Conservation (phyloP, 192 early-diverging fungal genomes). For the Jimgerdemannia lactiflua region DNA sequence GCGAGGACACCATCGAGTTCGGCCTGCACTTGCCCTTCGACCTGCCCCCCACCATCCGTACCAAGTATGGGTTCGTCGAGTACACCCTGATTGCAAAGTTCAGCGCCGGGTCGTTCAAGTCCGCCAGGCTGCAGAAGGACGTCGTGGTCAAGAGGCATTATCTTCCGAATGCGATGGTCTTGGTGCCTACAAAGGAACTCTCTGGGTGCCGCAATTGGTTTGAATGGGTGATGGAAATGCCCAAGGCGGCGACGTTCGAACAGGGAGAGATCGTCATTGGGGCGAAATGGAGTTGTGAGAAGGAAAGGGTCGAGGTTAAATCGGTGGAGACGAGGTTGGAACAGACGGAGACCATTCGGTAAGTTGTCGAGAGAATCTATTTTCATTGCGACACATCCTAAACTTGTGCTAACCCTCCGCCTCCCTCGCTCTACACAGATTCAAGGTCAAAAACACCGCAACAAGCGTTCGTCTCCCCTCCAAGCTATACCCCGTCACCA, state of each 20-base stretch:
- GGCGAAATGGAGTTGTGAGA: slow-evolving; percentile 33
- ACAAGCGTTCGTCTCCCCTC: slow-evolving; percentile 20
- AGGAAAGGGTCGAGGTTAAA: slow-evolving; percentile 27
- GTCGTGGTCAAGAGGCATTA: slow-evolving; percentile 28
- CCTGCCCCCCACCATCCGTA: slow-evolving; percentile 24
- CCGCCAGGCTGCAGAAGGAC: slow-evolving; percentile 20
- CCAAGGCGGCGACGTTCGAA: slow-evolving; percentile 30
- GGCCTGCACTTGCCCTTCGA: slow-evolving; percentile 30
- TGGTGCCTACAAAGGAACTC: slow-evolving; percentile 27
- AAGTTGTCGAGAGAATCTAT: neutral
- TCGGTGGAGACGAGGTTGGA: slow-evolving; percentile 23
- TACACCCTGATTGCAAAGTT: slow-evolving; percentile 30
- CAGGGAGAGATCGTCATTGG: slow-evolving; percentile 28
- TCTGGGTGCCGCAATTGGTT: slow-evolving; percentile 29
- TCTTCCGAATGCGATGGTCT: slow-evolving; percentile 24
- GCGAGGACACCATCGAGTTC: slow-evolving; percentile 25
- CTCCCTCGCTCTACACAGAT: slow-evolving; percentile 6
- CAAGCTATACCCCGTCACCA: slow-evolving; percentile 15
- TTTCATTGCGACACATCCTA: neutral
- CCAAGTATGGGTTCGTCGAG: slow-evolving; percentile 26
- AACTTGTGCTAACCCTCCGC: neutral
- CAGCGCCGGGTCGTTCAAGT: slow-evolving; percentile 30
- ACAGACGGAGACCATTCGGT: slow-evolving; percentile 30
- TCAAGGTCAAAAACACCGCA: slow-evolving; percentile 16
- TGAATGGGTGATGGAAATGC: slow-evolving; percentile 28